A percentile compares a stretch with the other conserved stretches of the same genome.
Conservation (phyloP, 768 basidiomycete species). For the Mycena chlorophos region DNA sequence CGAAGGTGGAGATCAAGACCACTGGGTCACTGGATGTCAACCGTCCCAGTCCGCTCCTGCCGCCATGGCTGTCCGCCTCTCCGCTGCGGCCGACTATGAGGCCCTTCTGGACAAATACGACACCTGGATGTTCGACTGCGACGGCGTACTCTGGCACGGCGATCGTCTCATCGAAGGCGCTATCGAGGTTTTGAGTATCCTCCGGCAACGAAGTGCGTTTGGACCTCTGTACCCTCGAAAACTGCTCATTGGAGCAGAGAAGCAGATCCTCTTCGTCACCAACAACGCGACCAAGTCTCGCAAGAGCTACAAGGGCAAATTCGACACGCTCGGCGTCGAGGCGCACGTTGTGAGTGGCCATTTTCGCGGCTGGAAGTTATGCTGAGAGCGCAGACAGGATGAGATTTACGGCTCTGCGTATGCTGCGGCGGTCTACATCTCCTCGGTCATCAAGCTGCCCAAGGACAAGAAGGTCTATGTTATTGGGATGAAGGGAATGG, state of each 20-base stretch:
- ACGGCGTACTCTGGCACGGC: slow-evolving; percentile 80
- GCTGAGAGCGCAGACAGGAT: slow-evolving; percentile 52
- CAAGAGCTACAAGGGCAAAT: slow-evolving; percentile 83
- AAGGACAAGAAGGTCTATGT: slow-evolving; percentile 95
- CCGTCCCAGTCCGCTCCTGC: background rate
- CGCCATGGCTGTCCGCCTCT: slow-evolving; percentile 39
- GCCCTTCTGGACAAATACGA: slow-evolving; percentile 49
- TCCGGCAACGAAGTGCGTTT: slow-evolving; percentile 70
- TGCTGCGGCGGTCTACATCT: slow-evolving; percentile 76
- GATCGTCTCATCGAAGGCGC: slow-evolving; percentile 78
- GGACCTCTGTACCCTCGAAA: slow-evolving; percentile 6
- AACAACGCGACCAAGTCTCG: slow-evolving; percentile 97
- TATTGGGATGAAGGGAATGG: slow-evolving; percentile 87
- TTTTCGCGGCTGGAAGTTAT: background rate
- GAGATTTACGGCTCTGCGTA: slow-evolving; percentile 85
- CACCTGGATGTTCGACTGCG: slow-evolving; percentile 79
- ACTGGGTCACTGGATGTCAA: too few relatives aligned
- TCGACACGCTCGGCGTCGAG: slow-evolving; percentile 85
- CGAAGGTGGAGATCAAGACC: too few relatives aligned
- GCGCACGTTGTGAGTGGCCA: slow-evolving; percentile 70
- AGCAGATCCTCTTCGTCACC: slow-evolving; percentile 88
- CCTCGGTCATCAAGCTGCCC: slow-evolving; percentile 84
- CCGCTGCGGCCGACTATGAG: slow-evolving; percentile 43
- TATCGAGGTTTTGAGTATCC: slow-evolving; percentile 66
- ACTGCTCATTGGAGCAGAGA: slow-evolving; percentile 48